Conservation (phyloP, 1,139 yeast species). For the Scheffersomyces cryptocercus region DNA sequence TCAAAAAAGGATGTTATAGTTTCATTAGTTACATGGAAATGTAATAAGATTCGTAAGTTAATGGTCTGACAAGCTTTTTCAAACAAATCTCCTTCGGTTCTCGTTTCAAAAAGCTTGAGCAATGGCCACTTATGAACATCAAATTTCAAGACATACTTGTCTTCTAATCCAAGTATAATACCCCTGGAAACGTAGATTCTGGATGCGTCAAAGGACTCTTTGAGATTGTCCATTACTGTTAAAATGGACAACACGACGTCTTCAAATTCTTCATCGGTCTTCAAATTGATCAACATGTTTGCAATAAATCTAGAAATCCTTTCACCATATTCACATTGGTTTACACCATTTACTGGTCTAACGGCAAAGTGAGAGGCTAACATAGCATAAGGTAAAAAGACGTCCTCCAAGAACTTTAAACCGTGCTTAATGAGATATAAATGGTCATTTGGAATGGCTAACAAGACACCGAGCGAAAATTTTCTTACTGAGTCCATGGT, state of each 20-base stretch:
- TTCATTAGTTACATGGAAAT: conserved; percentile 21
- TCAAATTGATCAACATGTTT: conserved; percentile 41
- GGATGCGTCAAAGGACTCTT: conserved; percentile 69
- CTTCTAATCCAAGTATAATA: conserved; percentile 50
- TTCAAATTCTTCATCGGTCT: conserved; percentile 25
- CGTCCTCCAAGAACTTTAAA: conserved; percentile 47
- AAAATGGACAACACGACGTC: conserved; percentile 33
- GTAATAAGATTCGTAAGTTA: conserved; percentile 46
- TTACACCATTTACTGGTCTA: conserved; percentile 22
- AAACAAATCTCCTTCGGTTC: conserved; percentile 61
- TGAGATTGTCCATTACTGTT: conserved; percentile 45
- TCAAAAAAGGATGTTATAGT: conserved; percentile 22
- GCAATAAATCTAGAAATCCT: conserved; percentile 48
- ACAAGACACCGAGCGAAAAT: conserved; percentile 58
- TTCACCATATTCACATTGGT: conserved; percentile 61
- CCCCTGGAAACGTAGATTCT: conserved; percentile 66
- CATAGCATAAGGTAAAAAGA: conserved; percentile 64
- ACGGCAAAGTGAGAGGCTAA: conserved; percentile 61
- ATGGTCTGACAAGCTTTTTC: conserved; percentile 53
- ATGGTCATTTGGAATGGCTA: conserved; percentile 51
- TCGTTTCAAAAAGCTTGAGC: conserved; percentile 48
- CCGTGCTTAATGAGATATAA: conserved; percentile 52
- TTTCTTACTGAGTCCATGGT: conserved; percentile 79
- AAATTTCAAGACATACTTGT: conserved; percentile 23
- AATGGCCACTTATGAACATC: conserved; percentile 37